Conservation (phyloP, 371 early-diverging fungal species). For the Syncephalastrum monosporum region DNA sequence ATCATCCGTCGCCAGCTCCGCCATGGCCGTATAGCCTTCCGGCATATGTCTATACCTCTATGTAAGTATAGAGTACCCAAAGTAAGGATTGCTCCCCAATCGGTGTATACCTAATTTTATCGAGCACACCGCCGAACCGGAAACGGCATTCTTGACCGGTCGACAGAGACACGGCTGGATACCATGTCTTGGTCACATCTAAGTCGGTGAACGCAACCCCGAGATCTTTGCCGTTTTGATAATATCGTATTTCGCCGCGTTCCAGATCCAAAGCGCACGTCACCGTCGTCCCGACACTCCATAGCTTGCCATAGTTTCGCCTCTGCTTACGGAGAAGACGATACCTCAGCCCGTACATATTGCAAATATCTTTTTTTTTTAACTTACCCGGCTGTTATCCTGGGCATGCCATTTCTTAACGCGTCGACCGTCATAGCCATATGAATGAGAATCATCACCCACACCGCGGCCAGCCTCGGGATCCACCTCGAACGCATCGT, state of each 20-base stretch:
- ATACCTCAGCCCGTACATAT: neutral
- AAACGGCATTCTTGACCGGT: conserved; percentile 43
- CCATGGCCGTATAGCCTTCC: conserved; percentile 27
- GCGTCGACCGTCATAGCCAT: conserved; percentile 71
- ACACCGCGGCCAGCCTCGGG: conserved; percentile 74
- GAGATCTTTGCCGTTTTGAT: conserved; percentile 60
- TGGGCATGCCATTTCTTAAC: conserved; percentile 71
- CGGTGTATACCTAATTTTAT: conserved; percentile 24
- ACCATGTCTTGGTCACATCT: conserved; percentile 46
- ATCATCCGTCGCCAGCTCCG: conserved; percentile 9
- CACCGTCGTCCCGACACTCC: conserved; percentile 63
- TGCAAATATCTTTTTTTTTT: neutral
- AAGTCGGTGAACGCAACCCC: conserved; percentile 70
- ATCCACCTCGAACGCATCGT: conserved; percentile 48
- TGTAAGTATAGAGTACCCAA: neutral
- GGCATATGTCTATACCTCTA: conserved; percentile 26
- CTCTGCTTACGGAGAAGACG: conserved; percentile 25
- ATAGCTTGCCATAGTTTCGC: conserved; percentile 57
- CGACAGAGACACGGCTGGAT: conserved; percentile 46
- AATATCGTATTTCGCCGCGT: conserved; percentile 51
- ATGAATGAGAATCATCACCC: conserved; percentile 68
- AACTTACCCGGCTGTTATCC: conserved; percentile 15
- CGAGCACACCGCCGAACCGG: conserved; percentile 39
- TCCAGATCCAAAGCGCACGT: conserved; percentile 66
- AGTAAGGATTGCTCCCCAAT: neutral